Evolutionary conservation across 2,329 filamentous ascomycete species (phyloP).

Genomic region (Cadophora luteo-olivacea): DNA sequence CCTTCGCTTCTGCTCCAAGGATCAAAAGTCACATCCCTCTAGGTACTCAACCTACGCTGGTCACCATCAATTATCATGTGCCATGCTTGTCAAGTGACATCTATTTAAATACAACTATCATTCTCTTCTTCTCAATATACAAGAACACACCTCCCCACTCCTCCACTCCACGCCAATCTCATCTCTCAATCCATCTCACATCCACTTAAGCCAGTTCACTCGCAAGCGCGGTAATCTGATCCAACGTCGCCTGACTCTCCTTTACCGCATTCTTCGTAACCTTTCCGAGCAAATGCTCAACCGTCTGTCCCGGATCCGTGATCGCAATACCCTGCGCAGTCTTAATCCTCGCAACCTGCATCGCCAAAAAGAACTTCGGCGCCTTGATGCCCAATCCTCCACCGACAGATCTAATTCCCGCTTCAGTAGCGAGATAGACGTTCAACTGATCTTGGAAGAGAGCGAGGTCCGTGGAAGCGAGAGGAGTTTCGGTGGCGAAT

Average conservation of each 20-base stretch:
- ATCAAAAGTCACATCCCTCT: not conserved
- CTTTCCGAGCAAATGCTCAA: slow-evolving; percentile 64
- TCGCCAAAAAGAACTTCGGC: slow-evolving; percentile 67
- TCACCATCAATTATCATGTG: not conserved
- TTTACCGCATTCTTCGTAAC: slow-evolving; percentile 58
- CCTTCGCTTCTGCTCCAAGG: too few species aligned
- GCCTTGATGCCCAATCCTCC: slow-evolving; percentile 63
- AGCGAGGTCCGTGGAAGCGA: slow-evolving; percentile 56
- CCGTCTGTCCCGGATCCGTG: slow-evolving; percentile 56
- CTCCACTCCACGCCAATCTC: not conserved
- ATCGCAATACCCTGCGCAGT: slow-evolving; percentile 64
- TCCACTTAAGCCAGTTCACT: slow-evolving; percentile 29
- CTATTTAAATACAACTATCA: not conserved
- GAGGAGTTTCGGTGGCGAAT: slow-evolving; percentile 58
- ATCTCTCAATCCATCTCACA: not conserved
- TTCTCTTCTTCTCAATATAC: not conserved
- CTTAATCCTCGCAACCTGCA: slow-evolving; percentile 64
- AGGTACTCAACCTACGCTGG: not conserved
- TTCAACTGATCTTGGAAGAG: slow-evolving; percentile 60
- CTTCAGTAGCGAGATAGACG: slow-evolving; percentile 65
- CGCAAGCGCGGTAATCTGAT: slow-evolving; percentile 55
- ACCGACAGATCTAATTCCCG: slow-evolving; percentile 59
- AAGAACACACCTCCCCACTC: not conserved
- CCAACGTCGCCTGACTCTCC: slow-evolving; percentile 50
- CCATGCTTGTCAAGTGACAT: not conserved